These are phyloP conservation scores for Xenosphaeropsis pyriputrescens DNA, from an alignment of 2,329 filamentous ascomycete species.

Conservation along the genomic window DNA sequence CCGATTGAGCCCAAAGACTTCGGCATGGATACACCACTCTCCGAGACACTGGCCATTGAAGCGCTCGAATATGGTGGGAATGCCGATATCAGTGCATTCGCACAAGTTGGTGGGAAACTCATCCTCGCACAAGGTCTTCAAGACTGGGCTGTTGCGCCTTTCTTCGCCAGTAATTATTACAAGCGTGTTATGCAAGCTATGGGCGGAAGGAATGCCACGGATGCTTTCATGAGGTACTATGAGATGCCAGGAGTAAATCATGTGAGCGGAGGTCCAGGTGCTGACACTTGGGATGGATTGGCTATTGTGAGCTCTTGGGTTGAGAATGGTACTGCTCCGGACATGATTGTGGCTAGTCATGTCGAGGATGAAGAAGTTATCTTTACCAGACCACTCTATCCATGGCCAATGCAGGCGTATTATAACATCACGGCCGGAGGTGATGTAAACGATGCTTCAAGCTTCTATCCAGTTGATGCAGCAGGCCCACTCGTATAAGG, in stretches of 20 bases:
- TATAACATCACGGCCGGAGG: neutral
- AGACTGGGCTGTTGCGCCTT: conserved; percentile 1
- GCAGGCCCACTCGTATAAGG: too few species aligned
- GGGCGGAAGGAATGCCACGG: neutral
- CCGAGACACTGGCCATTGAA: neutral
- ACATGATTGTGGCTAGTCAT: neutral
- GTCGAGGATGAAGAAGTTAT: neutral
- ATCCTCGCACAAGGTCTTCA: neutral
- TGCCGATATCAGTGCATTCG: neutral
- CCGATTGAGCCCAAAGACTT: neutral
- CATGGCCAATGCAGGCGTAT: conserved; percentile 1
- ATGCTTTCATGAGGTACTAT: conserved; percentile 1
- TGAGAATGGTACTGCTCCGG: too few species aligned
- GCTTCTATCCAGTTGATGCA: too few species aligned
- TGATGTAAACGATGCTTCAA: too few species aligned
- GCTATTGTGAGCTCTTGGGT: neutral
- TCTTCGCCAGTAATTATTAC: neutral
- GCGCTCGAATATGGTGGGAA: conserved; percentile 1
- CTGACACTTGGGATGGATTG: neutral
- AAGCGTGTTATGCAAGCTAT: neutral
- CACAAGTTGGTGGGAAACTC: neutral
- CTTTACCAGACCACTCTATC: conserved; percentile 1
- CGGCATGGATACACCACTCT: conserved; percentile 1
- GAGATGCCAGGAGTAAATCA: conserved; percentile 1
- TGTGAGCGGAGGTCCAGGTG: conserved; percentile 1